Evolutionary conservation across 139 green algal genomes (phyloP).

Genomic region (Desmodesmus armatus): DNA sequence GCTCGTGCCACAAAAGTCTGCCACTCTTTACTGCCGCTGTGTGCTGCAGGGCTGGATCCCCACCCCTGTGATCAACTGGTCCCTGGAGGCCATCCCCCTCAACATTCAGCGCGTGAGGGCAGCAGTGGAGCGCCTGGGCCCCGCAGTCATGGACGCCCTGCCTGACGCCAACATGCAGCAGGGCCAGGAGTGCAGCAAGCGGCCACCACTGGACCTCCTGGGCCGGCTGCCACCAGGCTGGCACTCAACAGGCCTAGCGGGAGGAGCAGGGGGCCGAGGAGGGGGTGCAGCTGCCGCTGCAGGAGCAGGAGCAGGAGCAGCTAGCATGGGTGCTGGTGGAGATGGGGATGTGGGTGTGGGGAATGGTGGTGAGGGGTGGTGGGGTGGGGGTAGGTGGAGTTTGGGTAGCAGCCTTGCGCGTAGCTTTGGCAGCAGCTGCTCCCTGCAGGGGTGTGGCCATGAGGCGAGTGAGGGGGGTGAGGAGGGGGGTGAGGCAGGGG

Average conservation of each 20-base stretch:
- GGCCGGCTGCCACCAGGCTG: neutral
- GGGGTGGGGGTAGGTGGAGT: no score
- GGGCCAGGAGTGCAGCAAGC: neutral
- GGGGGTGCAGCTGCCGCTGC: neutral
- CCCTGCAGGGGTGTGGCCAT: neutral
- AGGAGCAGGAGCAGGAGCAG: neutral
- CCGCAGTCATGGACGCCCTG: neutral
- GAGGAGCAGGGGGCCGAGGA: neutral
- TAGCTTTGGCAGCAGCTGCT: neutral
- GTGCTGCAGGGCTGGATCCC: constrained; percentile 33
- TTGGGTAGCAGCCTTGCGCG: no score
- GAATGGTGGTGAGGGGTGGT: neutral
- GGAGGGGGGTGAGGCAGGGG: neutral
- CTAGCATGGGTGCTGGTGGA: neutral
- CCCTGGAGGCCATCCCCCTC: constrained; percentile 21
- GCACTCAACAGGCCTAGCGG: neutral
- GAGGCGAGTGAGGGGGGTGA: neutral
- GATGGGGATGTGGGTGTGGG: neutral
- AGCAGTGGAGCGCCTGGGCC: neutral
- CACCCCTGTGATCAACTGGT: constrained; percentile 21
- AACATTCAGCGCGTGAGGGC: constrained; percentile 29
- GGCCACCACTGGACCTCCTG: neutral
- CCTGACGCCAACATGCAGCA: neutral
- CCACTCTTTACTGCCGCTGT: neutral
- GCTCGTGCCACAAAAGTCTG: no score